A percentile compares a stretch with the other conserved stretches of the same genome.
Evolutionary conservation across 306 rosid genomes (phyloP).

Genomic region (Mimosa pudica): DNA sequence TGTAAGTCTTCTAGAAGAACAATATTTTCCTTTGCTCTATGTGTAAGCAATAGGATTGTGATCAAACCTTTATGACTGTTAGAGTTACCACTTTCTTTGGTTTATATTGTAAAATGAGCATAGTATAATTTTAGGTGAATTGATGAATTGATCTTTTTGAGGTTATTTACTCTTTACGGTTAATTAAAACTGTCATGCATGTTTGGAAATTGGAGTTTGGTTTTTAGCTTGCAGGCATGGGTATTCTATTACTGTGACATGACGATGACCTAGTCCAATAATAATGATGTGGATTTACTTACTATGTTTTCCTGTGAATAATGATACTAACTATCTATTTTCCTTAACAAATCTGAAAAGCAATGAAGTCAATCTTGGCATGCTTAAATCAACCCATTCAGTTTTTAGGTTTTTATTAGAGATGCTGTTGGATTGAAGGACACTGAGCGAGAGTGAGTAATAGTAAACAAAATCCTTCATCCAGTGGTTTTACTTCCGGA

Average conservation of each 20-base stretch:
- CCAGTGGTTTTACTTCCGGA: no score
- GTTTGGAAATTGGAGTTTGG: not conserved
- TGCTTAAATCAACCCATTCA: no score
- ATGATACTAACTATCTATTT: no score
- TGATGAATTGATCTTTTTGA: not conserved
- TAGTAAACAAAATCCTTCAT: no score
- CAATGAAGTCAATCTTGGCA: no score
- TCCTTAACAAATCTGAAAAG: no score
- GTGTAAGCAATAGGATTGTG: not conserved
- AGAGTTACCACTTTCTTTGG: not conserved
- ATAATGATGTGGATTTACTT: no score
- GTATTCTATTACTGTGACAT: not conserved
- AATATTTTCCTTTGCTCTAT: slow-evolving; percentile 16
- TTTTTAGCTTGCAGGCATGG: not conserved
- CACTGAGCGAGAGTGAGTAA: no score
- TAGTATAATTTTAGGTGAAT: not conserved
- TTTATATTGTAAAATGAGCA: not conserved
- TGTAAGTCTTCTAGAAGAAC: slow-evolving; percentile 21
- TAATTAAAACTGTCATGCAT: not conserved
- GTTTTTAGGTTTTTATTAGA: no score
- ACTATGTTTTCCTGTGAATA: no score
- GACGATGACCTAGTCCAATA: not conserved
- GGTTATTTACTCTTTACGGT: not conserved
- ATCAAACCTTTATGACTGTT: not conserved
- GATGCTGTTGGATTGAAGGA: no score